Conservation (phyloP, 2,329 filamentous ascomycete genomes). For the Metarhizium guizhouense region DNA sequence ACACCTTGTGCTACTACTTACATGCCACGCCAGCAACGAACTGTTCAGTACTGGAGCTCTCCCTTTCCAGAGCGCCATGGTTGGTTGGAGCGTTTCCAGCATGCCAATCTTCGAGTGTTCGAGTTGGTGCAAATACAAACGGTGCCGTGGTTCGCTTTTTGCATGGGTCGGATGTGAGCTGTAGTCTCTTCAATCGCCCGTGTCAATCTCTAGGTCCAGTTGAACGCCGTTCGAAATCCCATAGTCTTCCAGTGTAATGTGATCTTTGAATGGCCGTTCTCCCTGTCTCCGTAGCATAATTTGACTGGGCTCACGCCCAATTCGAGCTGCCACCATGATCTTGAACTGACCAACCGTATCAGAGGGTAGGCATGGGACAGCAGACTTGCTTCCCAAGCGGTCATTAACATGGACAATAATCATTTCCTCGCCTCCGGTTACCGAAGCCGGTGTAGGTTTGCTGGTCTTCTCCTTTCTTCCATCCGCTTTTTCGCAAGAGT, state of each 20-base stretch:
- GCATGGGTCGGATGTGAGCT: not conserved
- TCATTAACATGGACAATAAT: slow-evolving; percentile 94
- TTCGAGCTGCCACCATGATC: slow-evolving; percentile 79
- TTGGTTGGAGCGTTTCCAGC: too few relatives aligned
- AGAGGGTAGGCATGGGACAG: slow-evolving; percentile 78
- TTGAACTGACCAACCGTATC: slow-evolving; percentile 85
- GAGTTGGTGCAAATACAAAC: too few relatives aligned
- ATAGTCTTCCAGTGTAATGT: slow-evolving; percentile 81
- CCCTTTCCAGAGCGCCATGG: too few relatives aligned
- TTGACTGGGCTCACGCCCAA: slow-evolving; percentile 82
- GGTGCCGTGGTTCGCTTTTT: too few relatives aligned
- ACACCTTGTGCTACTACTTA: too few relatives aligned
- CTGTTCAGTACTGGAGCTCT: too few relatives aligned
- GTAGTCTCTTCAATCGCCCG: slow-evolving; percentile 39
- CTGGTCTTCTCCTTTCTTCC: slow-evolving; percentile 26
- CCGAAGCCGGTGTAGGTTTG: slow-evolving; percentile 15
- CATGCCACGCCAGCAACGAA: too few relatives aligned
- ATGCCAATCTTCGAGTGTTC: too few relatives aligned
- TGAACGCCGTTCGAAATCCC: slow-evolving; percentile 86
- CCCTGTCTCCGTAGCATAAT: slow-evolving; percentile 89
- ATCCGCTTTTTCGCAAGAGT: slow-evolving; percentile 24
- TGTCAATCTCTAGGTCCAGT: slow-evolving; percentile 53
- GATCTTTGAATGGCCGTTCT: slow-evolving; percentile 88
- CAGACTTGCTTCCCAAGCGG: slow-evolving; percentile 88
- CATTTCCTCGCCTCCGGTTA: slow-evolving; percentile 58